Evolutionary conservation across 2,329 filamentous ascomycete genomes (phyloP).

Genomic region (Apiospora pterosperma): DNA sequence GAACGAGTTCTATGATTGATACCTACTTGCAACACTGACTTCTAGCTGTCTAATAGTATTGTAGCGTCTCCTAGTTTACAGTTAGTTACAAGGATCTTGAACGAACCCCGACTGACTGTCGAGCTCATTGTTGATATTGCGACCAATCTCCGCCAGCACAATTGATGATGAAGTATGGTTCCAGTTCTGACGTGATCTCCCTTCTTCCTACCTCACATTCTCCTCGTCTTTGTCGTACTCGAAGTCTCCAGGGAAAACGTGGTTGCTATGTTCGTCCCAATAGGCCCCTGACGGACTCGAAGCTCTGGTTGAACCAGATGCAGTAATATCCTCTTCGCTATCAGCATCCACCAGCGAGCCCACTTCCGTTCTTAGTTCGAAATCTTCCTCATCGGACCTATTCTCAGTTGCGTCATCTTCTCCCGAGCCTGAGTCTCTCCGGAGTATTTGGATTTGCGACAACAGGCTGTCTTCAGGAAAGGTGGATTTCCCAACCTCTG

Average conservation of each 20-base stretch:
- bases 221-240: slow-evolving; percentile 4
- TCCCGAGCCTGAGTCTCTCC: neutral
- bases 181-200: neutral
- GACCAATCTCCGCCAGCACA: neutral
- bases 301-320: neutral
- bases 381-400: neutral
- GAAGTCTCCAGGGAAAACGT: slow-evolving; percentile 5
- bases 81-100: neutral
- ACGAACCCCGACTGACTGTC: neutral
- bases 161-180: neutral
- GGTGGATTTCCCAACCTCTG: neutral
- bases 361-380: neutral
- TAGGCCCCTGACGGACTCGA: neutral
- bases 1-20: neutral
- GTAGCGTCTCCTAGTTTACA: neutral
- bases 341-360: neutral
- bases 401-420: neutral
- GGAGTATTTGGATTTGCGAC: neutral
- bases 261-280: slow-evolving; percentile 9
- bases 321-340: neutral
- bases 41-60: neutral
- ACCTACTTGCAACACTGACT: neutral
- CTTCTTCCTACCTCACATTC: neutral
- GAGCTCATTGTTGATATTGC: neutral
- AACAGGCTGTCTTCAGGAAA: neutral